phyloP scores from a whole-genome alignment of 2,329 filamentous ascomycete genomes.

The Aspergillus aculeatinus region DNA sequence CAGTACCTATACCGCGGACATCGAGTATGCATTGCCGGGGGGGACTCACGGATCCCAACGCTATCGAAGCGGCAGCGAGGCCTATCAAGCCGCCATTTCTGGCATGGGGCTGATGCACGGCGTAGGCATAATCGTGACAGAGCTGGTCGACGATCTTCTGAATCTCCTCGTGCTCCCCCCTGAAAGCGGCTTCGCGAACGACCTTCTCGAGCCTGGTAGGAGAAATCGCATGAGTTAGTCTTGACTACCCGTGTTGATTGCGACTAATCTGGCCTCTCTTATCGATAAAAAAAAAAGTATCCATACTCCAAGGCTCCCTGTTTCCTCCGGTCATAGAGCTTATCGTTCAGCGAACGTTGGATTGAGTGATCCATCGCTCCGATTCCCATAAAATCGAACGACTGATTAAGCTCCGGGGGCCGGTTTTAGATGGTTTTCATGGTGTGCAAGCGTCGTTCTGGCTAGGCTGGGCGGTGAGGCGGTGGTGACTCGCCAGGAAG shows the following conservation, averaged over 20 bases:
- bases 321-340: slow-evolving; percentile 98
- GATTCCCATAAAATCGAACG: slow-evolving; percentile 18
- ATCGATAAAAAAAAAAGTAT: not conserved
- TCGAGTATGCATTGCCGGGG: not conserved
- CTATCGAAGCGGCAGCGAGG: slow-evolving; percentile 91
- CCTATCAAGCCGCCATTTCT: slow-evolving; percentile 95
- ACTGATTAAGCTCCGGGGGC: slow-evolving; percentile 20
- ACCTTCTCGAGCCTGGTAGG: slow-evolving; percentile 74
- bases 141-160: slow-evolving; percentile 90
- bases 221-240: slow-evolving; percentile 10
- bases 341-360: slow-evolving; percentile 90
- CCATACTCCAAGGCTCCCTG: slow-evolving; percentile 91
- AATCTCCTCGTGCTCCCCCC: slow-evolving; percentile 76
- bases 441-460: slow-evolving; percentile 15
- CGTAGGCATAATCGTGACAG: slow-evolving; percentile 96
- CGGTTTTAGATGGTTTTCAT: slow-evolving; percentile 29
- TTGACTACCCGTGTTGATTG: not conserved
- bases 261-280: not conserved
- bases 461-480: slow-evolving; percentile 18
- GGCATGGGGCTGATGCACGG: slow-evolving; percentile 93
- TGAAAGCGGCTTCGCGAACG: slow-evolving; percentile 78
- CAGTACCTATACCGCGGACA: slow-evolving; percentile 5
- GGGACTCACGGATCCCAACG: slow-evolving; percentile 76
- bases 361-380: slow-evolving; percentile 78
- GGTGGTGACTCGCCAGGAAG: slow-evolving; percentile 3